A percentile compares a stretch with the other conserved stretches of the same genome.
These are phyloP conservation scores for Scedosporium dehoogii DNA, from an alignment of 2,329 filamentous ascomycete genomes.

Conservation along the genomic window DNA sequence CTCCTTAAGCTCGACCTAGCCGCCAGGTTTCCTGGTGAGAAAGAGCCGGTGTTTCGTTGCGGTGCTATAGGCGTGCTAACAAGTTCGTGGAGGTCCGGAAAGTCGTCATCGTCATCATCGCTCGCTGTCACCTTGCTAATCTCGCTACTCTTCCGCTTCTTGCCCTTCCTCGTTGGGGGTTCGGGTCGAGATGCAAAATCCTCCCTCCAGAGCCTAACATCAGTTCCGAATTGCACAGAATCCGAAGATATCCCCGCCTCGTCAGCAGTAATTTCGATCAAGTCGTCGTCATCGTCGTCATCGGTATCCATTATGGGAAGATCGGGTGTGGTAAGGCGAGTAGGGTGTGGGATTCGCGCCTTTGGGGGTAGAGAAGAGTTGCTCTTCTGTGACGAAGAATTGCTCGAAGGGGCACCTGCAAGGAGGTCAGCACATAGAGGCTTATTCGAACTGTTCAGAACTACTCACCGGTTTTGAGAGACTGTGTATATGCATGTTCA, in stretches of 20 bases:
- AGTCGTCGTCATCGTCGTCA: not conserved
- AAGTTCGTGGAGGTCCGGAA: slow-evolving; percentile 43
- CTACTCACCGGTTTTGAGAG: not conserved
- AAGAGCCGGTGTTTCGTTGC: slow-evolving; percentile 3
- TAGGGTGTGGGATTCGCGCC: not conserved
- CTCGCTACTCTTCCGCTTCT: slow-evolving; percentile 43
- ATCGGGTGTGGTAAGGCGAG: not conserved
- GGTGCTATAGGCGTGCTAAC: slow-evolving; percentile 28
- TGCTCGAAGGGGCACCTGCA: not conserved
- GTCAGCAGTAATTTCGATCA: slow-evolving; percentile 5
- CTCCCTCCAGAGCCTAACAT: slow-evolving; percentile 5
- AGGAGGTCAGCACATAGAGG: not conserved
- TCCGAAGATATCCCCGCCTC: slow-evolving; percentile 4
- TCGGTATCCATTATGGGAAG: slow-evolving; percentile 2
- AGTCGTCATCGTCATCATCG: slow-evolving; percentile 23
- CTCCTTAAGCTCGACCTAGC: not conserved
- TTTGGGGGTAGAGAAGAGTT: not conserved
- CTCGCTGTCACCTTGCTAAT: slow-evolving; percentile 20
- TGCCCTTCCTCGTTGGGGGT: slow-evolving; percentile 13
- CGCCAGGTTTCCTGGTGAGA: not conserved
- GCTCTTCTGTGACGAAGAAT: not conserved
- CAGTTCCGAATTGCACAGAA: slow-evolving; percentile 1
- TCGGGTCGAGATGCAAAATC: not conserved
- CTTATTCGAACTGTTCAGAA: not conserved
- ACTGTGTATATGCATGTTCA: slow-evolving; percentile 2